These are phyloP conservation scores for Kondoa subrosea DNA, from an alignment of 768 basidiomycete genomes.

Conservation along the genomic window DNA sequence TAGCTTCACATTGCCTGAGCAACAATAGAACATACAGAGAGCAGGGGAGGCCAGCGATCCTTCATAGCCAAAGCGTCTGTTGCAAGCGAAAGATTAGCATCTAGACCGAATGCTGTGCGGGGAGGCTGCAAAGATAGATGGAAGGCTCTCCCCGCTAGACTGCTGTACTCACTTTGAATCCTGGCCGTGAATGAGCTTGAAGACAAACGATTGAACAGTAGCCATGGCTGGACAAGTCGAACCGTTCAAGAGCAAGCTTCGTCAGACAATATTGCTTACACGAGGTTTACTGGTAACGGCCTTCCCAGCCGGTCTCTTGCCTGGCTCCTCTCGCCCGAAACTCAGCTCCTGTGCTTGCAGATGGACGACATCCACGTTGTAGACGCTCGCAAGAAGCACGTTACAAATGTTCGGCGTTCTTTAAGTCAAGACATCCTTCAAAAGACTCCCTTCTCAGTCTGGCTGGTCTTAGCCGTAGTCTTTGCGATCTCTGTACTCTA, in stretches of 20 bases:
- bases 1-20: too few relatives aligned
- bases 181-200: not conserved
- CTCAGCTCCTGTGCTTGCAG: not conserved
- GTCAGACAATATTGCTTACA: too few relatives aligned
- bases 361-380: not conserved
- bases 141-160: too few relatives aligned
- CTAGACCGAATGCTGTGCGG: too few relatives aligned
- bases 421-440: not conserved
- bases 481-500: not conserved
- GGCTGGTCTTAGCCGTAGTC: not conserved
- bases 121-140: not conserved
- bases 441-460: not conserved
- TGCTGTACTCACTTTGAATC: not conserved
- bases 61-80: not conserved
- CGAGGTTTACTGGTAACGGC: too few relatives aligned
- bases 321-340: too few relatives aligned
- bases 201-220: not conserved
- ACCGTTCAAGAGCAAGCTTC: too few relatives aligned
- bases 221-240: not conserved
- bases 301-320: too few relatives aligned
- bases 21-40: not conserved
- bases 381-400: not conserved
- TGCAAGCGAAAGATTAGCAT: not conserved
- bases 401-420: not conserved
- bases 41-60: not conserved